Conservation (phyloP, 129 eudicot genomes). For the Silybum marianum region DNA sequence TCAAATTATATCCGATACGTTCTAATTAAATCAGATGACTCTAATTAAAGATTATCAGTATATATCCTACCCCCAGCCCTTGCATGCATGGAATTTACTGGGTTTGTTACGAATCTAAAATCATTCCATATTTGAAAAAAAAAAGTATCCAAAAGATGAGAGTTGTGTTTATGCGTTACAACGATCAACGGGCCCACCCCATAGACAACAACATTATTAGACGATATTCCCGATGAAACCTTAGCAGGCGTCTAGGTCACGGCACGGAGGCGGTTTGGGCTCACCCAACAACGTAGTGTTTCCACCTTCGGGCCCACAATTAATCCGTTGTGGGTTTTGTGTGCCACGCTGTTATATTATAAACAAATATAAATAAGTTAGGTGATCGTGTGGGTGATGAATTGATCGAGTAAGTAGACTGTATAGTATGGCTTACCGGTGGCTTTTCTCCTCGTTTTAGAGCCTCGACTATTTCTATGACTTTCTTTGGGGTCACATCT, state of each 20-base stretch:
- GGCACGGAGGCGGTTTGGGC: slow-evolving; percentile 96
- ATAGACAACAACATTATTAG: not conserved
- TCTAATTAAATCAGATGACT: too few relatives aligned
- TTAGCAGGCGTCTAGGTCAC: slow-evolving; percentile 92
- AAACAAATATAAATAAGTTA: not conserved
- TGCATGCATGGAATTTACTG: not conserved
- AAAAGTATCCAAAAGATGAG: not conserved
- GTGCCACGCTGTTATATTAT: slow-evolving; percentile 76
- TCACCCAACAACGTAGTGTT: slow-evolving; percentile 83
- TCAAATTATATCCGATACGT: too few relatives aligned
- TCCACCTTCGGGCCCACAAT: slow-evolving; percentile 95
- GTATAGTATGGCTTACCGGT: slow-evolving; percentile 59
- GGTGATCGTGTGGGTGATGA: not conserved
- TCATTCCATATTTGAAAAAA: not conserved
- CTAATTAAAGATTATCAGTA: too few relatives aligned
- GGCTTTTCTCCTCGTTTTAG: slow-evolving; percentile 94
- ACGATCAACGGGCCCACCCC: not conserved
- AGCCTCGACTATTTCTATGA: slow-evolving; percentile 92
- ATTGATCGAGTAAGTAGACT: not conserved
- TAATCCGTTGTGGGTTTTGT: slow-evolving; percentile 75
- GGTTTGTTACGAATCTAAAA: not conserved
- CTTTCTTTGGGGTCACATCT: slow-evolving; percentile 87
- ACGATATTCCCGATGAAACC: not conserved
- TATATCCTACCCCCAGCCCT: too few relatives aligned
- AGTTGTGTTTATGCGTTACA: not conserved